Evolutionary conservation across 495 filamentous ascomycete genomes (phyloP).

Genomic region (Trichocladium uniseriatum): DNA sequence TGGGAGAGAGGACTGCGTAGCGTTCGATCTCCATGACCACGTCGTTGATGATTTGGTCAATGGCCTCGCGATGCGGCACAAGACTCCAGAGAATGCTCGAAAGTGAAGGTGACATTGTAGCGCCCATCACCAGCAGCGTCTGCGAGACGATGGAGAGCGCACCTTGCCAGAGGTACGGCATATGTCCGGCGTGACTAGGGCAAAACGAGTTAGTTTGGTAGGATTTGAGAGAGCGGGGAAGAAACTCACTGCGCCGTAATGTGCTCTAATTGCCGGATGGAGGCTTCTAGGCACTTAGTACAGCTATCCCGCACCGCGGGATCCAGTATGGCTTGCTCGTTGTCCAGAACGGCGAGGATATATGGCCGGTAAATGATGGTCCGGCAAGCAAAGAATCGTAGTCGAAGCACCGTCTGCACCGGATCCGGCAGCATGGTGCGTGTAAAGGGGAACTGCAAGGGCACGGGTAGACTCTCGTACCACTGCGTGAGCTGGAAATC

Average conservation of each 20-base stretch:
- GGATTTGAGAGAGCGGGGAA: constrained; percentile 12
- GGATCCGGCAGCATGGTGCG: constrained; percentile 55
- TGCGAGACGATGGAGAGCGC: constrained; percentile 75
- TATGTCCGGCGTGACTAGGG: constrained; percentile 66
- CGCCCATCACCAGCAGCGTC: constrained; percentile 71
- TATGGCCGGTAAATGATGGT: constrained; percentile 82
- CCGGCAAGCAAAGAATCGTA: constrained; percentile 74
- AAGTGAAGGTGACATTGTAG: constrained; percentile 69
- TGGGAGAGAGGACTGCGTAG: constrained; percentile 66
- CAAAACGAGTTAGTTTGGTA: constrained; percentile 37
- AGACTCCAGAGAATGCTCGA: constrained; percentile 56
- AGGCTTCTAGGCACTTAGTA: constrained; percentile 72
- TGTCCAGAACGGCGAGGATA: constrained; percentile 68
- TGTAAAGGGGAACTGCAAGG: constrained; percentile 66
- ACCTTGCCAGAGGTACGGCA: constrained; percentile 82
- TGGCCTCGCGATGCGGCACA: constrained; percentile 43
- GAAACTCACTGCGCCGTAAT: constrained; percentile 61
- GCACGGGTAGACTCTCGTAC: constrained; percentile 66
- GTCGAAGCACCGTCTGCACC: constrained; percentile 66
- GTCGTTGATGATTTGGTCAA: constrained; percentile 65
- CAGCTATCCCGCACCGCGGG: constrained; percentile 64
- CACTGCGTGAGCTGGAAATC: constrained; percentile 76
- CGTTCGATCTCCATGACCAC: constrained; percentile 64
- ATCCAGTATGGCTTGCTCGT: constrained; percentile 61
- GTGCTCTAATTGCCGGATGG: constrained; percentile 68